phyloP scores from a whole-genome alignment of 2,329 filamentous ascomycete species.

The Diaporthe helianthi region DNA sequence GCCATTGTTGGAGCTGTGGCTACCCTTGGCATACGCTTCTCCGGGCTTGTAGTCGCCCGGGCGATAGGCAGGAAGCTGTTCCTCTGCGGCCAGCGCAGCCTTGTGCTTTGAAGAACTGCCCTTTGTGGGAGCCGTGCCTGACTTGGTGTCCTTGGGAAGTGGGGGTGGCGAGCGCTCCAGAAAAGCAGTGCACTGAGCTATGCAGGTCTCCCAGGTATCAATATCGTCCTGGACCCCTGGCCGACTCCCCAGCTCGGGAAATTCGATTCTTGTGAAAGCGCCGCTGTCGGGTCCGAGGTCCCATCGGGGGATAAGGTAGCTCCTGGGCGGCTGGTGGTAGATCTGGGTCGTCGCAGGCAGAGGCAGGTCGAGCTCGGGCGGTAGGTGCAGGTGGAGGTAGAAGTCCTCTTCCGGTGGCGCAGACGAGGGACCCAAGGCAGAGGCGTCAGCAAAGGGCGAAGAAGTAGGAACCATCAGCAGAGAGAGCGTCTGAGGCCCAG shows the following conservation, averaged over 20 bases:
- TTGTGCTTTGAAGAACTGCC: slow-evolving; percentile 44
- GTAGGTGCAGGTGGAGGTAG: slow-evolving; percentile 93
- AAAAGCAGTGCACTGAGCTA: slow-evolving; percentile 97
- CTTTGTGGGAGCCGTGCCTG: slow-evolving; percentile 1
- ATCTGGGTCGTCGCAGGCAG: slow-evolving; percentile 96
- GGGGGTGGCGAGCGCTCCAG: slow-evolving; percentile 80
- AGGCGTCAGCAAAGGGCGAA: slow-evolving; percentile 68
- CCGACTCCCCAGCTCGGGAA: slow-evolving; percentile 76
- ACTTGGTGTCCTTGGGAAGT: slow-evolving; percentile 42
- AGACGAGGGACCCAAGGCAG: slow-evolving; percentile 58
- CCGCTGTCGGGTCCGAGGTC: slow-evolving; percentile 87
- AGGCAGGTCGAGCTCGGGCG: slow-evolving; percentile 91
- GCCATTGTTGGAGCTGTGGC: slow-evolving; percentile 59
- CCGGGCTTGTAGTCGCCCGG: slow-evolving; percentile 81
- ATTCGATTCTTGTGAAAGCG: slow-evolving; percentile 92
- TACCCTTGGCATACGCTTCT: slow-evolving; percentile 75
- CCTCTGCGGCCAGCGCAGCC: slow-evolving; percentile 49
- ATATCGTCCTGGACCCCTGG: slow-evolving; percentile 86
- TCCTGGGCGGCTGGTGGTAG: slow-evolving; percentile 91
- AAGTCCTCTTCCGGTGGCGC: slow-evolving; percentile 83
- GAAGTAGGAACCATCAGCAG: slow-evolving; percentile 95
- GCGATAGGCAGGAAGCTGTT: slow-evolving; percentile 73
- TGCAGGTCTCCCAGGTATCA: slow-evolving; percentile 95
- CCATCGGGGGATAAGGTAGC: slow-evolving; percentile 95
- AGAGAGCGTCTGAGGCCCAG: slow-evolving; percentile 88